Evolutionary conservation across 2,329 filamentous ascomycete species (phyloP).

Genomic region (Arthrinium phaeospermum): DNA sequence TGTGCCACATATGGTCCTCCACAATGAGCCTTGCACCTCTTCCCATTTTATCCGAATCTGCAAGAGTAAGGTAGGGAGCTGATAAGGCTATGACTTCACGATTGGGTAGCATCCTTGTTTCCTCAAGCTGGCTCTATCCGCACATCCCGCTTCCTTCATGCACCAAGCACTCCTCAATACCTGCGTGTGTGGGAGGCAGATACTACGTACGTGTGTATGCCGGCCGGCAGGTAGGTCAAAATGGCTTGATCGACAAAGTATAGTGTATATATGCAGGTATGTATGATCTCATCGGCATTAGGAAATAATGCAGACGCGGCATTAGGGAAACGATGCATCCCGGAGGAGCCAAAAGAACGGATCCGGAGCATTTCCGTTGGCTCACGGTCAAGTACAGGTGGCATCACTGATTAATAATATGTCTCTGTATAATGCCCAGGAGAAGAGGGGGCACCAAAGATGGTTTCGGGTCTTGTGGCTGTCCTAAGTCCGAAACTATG

Average conservation of each 20-base stretch:
- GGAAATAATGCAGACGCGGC: neutral
- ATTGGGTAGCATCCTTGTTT: neutral
- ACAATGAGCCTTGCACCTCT: neutral
- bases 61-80: neutral
- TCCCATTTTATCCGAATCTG: constrained; percentile 1
- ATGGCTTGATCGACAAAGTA: neutral
- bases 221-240: neutral
- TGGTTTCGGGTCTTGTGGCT: neutral
- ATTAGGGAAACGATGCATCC: neutral
- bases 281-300: constrained; percentile 13
- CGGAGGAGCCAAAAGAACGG: neutral
- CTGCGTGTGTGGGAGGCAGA: neutral
- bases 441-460: neutral
- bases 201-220: neutral
- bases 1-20: neutral
- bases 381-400: neutral
- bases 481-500: constrained; percentile 3
- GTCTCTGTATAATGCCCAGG: neutral
- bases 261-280: neutral
- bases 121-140: neutral
- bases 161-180: neutral
- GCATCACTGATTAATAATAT: neutral
- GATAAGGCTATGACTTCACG: neutral
- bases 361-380: neutral
- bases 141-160: constrained; percentile 7